A percentile compares a stretch with the other conserved stretches of the same genome.
Conservation (phyloP, 1,139 yeast species). For the Oligophagozyma castellii region DNA sequence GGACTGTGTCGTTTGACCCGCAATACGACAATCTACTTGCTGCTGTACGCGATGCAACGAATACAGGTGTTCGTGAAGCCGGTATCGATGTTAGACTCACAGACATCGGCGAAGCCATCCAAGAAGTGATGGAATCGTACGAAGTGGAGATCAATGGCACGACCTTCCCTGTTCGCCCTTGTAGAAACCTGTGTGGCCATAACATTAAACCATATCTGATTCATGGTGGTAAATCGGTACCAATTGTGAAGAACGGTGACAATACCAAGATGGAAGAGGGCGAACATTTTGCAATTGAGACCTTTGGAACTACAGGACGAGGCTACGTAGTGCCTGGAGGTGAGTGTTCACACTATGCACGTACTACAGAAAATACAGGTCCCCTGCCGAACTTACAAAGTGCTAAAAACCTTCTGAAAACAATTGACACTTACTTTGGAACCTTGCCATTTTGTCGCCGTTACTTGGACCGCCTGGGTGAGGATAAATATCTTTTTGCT, state of each 20-base stretch:
- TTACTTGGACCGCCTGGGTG: slow-evolving; percentile 82
- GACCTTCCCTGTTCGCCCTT: slow-evolving; percentile 71
- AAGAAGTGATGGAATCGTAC: slow-evolving; percentile 94
- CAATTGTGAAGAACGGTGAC: slow-evolving; percentile 88
- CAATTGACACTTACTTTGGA: slow-evolving; percentile 73
- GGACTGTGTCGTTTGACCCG: slow-evolving; percentile 78
- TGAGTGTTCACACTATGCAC: slow-evolving; percentile 88
- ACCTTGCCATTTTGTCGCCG: slow-evolving; percentile 95
- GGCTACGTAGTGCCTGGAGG: slow-evolving; percentile 82
- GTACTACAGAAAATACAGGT: slow-evolving; percentile 33
- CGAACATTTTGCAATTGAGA: slow-evolving; percentile 94
- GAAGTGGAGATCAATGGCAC: slow-evolving; percentile 87
- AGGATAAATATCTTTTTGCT: slow-evolving; percentile 84
- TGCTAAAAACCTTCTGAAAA: slow-evolving; percentile 51
- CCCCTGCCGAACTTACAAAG: slow-evolving; percentile 47
- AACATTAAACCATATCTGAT: slow-evolving; percentile 71
- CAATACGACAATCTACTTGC: slow-evolving; percentile 65
- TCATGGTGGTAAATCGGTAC: slow-evolving; percentile 93
- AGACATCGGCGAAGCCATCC: slow-evolving; percentile 91
- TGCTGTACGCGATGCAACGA: slow-evolving; percentile 87
- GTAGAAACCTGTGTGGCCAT: slow-evolving; percentile 89
- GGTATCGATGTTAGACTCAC: slow-evolving; percentile 94
- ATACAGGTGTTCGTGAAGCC: slow-evolving; percentile 83
- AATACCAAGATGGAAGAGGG: slow-evolving; percentile 98
- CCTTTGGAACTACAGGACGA: slow-evolving; percentile 92